phyloP scores from a whole-genome alignment of 192 early-diverging fungal genomes.

The Backusella australiensis region DNA sequence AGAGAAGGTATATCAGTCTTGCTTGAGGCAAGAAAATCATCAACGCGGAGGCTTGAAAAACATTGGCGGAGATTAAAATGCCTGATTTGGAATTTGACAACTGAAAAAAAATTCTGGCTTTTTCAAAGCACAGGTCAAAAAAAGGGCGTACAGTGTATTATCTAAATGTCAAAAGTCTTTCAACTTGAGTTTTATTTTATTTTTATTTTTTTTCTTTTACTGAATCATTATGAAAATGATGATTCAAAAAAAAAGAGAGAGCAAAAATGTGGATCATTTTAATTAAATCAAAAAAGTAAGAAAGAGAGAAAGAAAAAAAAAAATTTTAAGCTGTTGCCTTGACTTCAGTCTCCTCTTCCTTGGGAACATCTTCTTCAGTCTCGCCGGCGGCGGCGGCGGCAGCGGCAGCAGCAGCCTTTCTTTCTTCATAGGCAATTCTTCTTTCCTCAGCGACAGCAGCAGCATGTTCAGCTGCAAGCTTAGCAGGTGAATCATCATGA shows the following conservation, averaged over 20 bases:
- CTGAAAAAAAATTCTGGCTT: background rate
- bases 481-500: slow-evolving; percentile 44
- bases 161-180: no score
- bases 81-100: background rate
- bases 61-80: background rate
- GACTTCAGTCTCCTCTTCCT: background rate
- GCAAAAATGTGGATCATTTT: background rate
- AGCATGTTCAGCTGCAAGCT: background rate
- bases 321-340: background rate
- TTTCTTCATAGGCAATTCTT: background rate
- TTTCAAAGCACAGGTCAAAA: no score
- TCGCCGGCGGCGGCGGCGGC: background rate
- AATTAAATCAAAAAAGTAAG: background rate
- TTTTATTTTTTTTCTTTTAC: background rate
- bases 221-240: background rate
- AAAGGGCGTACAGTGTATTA: no score
- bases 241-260: no score
- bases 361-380: background rate
- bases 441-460: slow-evolving; percentile 1
- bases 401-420: background rate
- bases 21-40: background rate
- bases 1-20: slow-evolving; percentile 1
- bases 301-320: background rate
- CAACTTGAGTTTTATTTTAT: no score
- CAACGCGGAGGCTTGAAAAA: background rate